Evolutionary conservation across 306 rosid genomes (phyloP), one percentile per base, ranked within the genome.

Genomic region (Mimosa bimucronata): DNA sequence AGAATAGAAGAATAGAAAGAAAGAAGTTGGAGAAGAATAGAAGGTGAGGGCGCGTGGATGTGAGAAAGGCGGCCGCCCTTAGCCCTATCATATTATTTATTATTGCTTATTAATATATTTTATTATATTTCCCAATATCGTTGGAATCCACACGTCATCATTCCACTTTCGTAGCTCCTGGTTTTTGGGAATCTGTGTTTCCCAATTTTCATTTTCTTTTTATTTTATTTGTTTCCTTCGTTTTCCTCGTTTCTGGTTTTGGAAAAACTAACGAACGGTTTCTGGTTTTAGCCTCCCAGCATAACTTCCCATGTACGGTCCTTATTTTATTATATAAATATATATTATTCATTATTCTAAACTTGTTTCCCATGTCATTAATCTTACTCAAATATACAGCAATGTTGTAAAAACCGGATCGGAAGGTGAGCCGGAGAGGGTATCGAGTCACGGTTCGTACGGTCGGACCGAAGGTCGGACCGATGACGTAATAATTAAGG

Each of bases 131-230:
- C 34, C 74, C 74, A 44, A 70, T 7, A 13, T 70, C 23, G n/a
- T 70, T 14, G 74, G 57, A 70, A 70, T 70, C 38, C 26, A 23
- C 55, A 44, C 57, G 57, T 70, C 74, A 70, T 50, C 34, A 25
- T 42, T 15, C 74, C 57, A 70, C 74, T 25, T 44, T 3, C 0
- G 38, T 13, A 70, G 74, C 74, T 70, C 74, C 74, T 42, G 74
- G 57, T 70, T 70, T 70, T 70, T 70, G 37, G 74, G 74, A 42
- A 70, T 2, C 38, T 44, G 57, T 25, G 57, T 68, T 70, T 70
- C 23, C 66, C 15, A 14, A 12, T 29, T 28, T 29, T 26, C 5
- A 3, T 28, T 61, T 4, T 26, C 0, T 12, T 16, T 50, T 19
- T 7, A 7, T 52, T 16, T 52, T 15, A 14, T 13, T 28, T 11